A percentile compares a stretch with the other conserved stretches of the same genome.
These are phyloP conservation scores for Aureobasidium sp. DNA, from an alignment of 2,329 filamentous ascomycete species.

Conservation along the genomic window DNA sequence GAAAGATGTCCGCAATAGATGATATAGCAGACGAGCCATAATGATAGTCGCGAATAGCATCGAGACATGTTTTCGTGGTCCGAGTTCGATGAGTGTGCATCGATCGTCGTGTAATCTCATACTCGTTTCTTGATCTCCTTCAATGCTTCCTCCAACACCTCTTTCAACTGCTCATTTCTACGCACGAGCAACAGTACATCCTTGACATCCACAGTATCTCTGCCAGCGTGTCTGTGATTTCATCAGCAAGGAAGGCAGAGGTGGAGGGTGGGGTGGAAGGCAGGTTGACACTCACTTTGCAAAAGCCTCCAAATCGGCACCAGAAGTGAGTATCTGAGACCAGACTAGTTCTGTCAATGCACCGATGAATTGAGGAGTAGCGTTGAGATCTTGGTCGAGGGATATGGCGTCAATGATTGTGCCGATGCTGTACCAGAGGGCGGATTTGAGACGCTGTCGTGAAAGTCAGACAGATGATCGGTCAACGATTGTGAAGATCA, in stretches of 20 bases:
- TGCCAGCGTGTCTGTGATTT: constrained; percentile 60
- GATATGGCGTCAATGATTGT: constrained; percentile 85
- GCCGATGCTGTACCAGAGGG: constrained; percentile 75
- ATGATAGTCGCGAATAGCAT: neutral
- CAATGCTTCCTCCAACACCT: constrained; percentile 52
- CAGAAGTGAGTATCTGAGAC: constrained; percentile 55
- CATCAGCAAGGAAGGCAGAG: neutral
- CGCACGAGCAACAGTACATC: constrained; percentile 83
- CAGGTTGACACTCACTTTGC: constrained; percentile 34
- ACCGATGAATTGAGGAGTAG: constrained; percentile 48
- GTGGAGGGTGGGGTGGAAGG: no score
- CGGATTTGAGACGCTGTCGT: constrained; percentile 66
- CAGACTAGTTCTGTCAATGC: constrained; percentile 79
- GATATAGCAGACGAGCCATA: neutral
- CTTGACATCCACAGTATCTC: constrained; percentile 69
- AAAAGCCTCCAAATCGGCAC: constrained; percentile 53
- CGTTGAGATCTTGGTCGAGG: constrained; percentile 64
- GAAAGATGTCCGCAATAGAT: no score
- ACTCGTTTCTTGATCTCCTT: neutral
- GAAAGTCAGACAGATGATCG: no score
- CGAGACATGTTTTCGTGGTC: neutral
- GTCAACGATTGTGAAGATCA: no score
- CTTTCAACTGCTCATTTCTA: constrained; percentile 76
- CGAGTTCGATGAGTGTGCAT: neutral
- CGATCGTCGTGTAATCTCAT: neutral